Evolutionary conservation across 2,329 filamentous ascomycete species (phyloP), one percentile per base, ranked within the genome.

Genomic region (Xylaria hypoxylon): DNA sequence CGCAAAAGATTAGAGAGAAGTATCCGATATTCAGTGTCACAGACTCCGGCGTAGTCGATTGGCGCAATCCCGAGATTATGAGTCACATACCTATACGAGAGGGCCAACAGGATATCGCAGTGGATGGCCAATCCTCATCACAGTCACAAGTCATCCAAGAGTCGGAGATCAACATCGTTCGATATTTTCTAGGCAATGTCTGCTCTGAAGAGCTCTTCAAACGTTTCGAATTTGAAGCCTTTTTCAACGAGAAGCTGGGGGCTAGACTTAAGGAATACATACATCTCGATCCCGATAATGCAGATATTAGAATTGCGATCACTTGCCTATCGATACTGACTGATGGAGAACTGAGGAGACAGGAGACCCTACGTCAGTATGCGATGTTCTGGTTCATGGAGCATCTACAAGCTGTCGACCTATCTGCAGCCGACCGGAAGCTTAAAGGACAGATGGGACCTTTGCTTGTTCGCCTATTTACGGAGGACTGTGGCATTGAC

Each of bases 221-320:
- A 4, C 73, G 75, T 5, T 77, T 79, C 31, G 76, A 74, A 0
- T 79, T 80, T 42, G 75, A 79, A 2, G 63, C 74, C 0, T 80
- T 79, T 52, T 77, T 80, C 53, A 63, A 75, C 2, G 55, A 64
- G 10, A 79, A 77, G 59, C 33, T 76, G 5, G 72, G 74, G 22
- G 74, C 73, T 8, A 65, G 67, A 24, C 68, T 73, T 2, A 77
- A 76, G 58, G 72, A 76, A 28, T 75, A 72, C 52, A 78, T 79
- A 44, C 74, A 71, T 50, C 61, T 75, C 13, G 78, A 80, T 35
- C 70, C 71, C 0, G 75, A 79, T 8, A 79, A 79, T 42, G 72
- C 72, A 1, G 64, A 78, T 8, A 72, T 77, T 31, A 75, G 70
- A 17, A 71, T 79, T 15, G 72, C 71, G 3, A 55, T 75, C 4